Evolutionary conservation across 306 rosid species (phyloP), one percentile per base, ranked within the genome.

Genomic region (Gastrolobium bilobum): DNA sequence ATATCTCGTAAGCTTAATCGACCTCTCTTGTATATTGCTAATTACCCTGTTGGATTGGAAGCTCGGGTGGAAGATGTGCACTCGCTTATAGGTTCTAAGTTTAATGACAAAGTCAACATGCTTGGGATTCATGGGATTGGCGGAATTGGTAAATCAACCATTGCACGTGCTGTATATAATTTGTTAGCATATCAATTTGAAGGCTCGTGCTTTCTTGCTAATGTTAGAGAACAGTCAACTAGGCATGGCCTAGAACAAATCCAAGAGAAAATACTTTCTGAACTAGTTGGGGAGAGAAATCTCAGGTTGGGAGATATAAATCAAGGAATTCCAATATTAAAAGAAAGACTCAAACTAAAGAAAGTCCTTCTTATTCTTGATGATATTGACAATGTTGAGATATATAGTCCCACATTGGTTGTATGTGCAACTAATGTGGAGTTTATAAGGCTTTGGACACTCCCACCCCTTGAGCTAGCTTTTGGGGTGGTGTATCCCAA

Each of bases 41-140:
- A 75, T 34, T 61, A 61, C 42, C 71, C 62, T 9, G 71, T 47
- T 48, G 60, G 73, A 6, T 11, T 79, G 2, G 20, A 38, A 7
- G 26, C 2, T 48, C 37, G 56, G 14, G 26, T 71, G 4, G 1
- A 9, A 59, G 29, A 61, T 5, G 40, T 71, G 3, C 29, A 8
- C 13, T 0, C 10, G 4, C 39, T 61, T 11, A 13, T 75, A n/a
- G 30, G 50, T 5, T 8, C 5, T 34, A 61, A 11, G 4, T 15
- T 6, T 47, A 50, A 35, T 34, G 29, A 75, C 5, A 35, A 61
- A 39, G 61, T 75, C 30, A 61, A n/a, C 44, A 61, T 75, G 61
- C 13, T 79, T 37, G 78, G 78, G 10, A 71, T 71, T 46, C 10
- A 60, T 61, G 83, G 78, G 3, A 31, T 78, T 34, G 82, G 69